Percentiles rank a stretch among this genome's conserved stretches.
phyloP scores from a whole-genome alignment of 1,284 basidiomycete genomes.

The Pseudozyma hubeiensis region DNA sequence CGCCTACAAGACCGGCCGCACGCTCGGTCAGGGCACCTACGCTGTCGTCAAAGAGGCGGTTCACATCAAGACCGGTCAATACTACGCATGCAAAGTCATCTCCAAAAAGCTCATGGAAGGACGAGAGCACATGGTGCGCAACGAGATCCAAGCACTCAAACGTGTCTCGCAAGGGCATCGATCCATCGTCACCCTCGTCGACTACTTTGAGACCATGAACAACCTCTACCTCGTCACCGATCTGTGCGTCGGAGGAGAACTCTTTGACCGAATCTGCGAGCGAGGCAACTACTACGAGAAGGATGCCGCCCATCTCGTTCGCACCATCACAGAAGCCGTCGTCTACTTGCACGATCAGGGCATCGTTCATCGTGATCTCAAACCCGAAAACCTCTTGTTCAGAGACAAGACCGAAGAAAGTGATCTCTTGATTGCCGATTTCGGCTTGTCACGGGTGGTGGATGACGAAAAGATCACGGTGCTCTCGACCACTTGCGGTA shows the following conservation, averaged over 20 bases:
- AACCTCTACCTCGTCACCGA: conserved; percentile 89
- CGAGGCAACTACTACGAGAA: conserved; percentile 96
- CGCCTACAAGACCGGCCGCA: conserved; percentile 68
- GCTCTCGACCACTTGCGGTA: conserved; percentile 94
- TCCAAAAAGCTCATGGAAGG: conserved; percentile 94
- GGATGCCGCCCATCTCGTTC: conserved; percentile 90
- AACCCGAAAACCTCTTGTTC: conserved; percentile 97
- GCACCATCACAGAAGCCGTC: conserved; percentile 87
- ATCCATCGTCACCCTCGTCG: conserved; percentile 80
- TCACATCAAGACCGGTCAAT: conserved; percentile 84
- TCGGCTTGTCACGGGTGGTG: conserved; percentile 86
- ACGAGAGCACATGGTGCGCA: conserved; percentile 79
- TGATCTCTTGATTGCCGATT: conserved; percentile 97
- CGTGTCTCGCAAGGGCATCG: conserved; percentile 88
- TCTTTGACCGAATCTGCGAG: conserved; percentile 98
- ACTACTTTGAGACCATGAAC: conserved; percentile 98
- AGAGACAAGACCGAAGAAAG: conserved; percentile 87
- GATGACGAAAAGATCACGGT: conserved; percentile 88
- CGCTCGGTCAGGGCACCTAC: conserved; percentile 84
- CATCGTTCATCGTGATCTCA: conserved; percentile 97
- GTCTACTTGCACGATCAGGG: conserved; percentile 91
- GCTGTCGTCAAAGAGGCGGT: conserved; percentile 95
- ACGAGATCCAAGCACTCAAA: conserved; percentile 96
- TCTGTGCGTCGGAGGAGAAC: conserved; percentile 95
- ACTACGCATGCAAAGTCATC: conserved; percentile 71